Conservation (phyloP, 352 stramenopile species). For the Heterotrichella gracilis region DNA sequence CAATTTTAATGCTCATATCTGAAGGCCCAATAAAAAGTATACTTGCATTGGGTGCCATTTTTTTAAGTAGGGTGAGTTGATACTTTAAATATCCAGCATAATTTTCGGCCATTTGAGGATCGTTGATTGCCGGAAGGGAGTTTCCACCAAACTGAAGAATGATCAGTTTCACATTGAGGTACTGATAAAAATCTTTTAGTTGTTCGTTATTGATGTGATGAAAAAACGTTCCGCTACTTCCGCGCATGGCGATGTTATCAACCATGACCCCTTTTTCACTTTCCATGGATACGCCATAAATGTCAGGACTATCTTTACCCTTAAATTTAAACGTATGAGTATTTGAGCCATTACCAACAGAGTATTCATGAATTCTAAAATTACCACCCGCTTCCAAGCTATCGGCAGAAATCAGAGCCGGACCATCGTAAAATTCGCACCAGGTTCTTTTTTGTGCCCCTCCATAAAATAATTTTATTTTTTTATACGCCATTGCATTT, state of each 20-base stretch:
- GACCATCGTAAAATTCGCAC: background rate
- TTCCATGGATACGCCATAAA: background rate
- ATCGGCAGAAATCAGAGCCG: background rate
- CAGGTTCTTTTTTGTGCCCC: background rate
- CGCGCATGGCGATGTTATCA: background rate
- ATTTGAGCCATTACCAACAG: background rate
- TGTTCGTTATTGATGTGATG: background rate
- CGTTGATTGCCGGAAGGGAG: background rate
- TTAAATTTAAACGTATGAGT: background rate
- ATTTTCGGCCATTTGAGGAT: background rate
- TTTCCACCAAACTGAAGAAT: background rate
- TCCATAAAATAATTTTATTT: slow-evolving; percentile 8
- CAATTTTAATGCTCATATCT: background rate
- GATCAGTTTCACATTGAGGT: slow-evolving; percentile 6
- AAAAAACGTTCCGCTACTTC: background rate
- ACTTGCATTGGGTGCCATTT: background rate
- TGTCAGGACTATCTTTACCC: background rate
- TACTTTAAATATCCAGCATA: background rate
- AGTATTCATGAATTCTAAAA: background rate
- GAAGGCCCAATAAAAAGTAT: background rate
- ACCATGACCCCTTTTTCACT: background rate
- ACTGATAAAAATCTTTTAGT: background rate
- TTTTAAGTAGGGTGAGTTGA: background rate
- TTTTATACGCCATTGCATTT: background rate
- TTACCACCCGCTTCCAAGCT: background rate